Evolutionary conservation across 148 eudicot genomes (phyloP).

Genomic region (Diospyros kaki): DNA sequence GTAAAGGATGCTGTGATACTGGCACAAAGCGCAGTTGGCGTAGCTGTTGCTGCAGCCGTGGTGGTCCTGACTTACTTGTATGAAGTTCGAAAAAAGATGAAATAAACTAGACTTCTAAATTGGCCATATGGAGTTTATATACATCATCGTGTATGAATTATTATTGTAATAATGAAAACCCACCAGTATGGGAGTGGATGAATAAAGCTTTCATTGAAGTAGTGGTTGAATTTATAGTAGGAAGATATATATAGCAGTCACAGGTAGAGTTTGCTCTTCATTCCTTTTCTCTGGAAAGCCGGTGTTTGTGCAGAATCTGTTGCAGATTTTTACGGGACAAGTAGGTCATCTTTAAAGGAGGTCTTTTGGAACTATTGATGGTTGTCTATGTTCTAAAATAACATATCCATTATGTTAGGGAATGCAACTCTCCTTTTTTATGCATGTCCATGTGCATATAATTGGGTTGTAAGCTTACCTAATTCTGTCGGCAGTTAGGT

Average conservation of each 20-base stretch:
- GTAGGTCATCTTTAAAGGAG: neutral
- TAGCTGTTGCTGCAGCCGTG: conserved; percentile 83
- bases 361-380: neutral
- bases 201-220: neutral
- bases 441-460: conserved; percentile 1
- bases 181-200: neutral
- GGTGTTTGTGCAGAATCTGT: neutral
- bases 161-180: neutral
- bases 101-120: conserved; percentile 19
- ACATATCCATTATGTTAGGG: neutral
- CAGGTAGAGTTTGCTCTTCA: neutral
- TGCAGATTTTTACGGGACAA: neutral
- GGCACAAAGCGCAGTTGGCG: conserved; percentile 55
- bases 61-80: conserved; percentile 75
- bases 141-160: neutral
- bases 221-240: neutral
- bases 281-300: conserved; percentile 1
- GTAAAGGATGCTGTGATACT: conserved; percentile 17
- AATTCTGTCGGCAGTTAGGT: conserved; percentile 5
- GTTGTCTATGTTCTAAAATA: neutral
- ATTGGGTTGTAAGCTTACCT: conserved; percentile 11
- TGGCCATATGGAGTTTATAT: neutral
- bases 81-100: conserved; percentile 62
- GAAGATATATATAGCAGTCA: conserved; percentile 4
- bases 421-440: neutral